Evolutionary conservation across 345 rosid species (phyloP).

Genomic region (Syzygium aromaticum): DNA sequence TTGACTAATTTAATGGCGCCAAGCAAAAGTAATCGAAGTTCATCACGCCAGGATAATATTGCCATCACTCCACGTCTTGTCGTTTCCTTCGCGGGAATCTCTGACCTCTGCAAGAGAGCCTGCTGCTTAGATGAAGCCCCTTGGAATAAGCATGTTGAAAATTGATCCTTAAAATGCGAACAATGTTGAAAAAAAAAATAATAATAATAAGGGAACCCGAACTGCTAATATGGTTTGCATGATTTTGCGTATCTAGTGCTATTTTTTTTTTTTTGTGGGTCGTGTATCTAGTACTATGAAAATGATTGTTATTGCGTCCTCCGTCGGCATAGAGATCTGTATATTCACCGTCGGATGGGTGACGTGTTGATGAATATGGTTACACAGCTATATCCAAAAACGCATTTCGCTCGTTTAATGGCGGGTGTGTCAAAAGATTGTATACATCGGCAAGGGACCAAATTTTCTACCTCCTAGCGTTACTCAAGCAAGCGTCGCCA

Average conservation of each 20-base stretch:
- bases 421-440: neutral
- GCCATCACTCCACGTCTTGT: neutral
- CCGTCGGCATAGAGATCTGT: fast-evolving
- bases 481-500: fast-evolving
- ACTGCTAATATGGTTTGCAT: neutral
- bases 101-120: neutral
- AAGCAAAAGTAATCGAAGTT: neutral
- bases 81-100: neutral
- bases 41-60: neutral
- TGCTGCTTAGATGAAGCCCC: no score
- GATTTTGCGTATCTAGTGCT: neutral
- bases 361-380: fast-evolving
- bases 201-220: fast-evolving
- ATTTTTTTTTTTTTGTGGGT: no score
- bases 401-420: fast-evolving
- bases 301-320: fast-evolving
- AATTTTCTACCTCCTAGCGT: neutral
- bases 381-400: neutral
- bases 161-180: neutral
- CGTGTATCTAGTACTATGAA: neutral
- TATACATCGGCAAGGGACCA: fast-evolving
- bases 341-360: fast-evolving
- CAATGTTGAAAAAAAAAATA: neutral
- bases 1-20: neutral
- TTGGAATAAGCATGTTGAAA: neutral